Evolutionary conservation across 768 basidiomycete species (phyloP).

Genomic region (Pleurotus citrinopileatus): DNA sequence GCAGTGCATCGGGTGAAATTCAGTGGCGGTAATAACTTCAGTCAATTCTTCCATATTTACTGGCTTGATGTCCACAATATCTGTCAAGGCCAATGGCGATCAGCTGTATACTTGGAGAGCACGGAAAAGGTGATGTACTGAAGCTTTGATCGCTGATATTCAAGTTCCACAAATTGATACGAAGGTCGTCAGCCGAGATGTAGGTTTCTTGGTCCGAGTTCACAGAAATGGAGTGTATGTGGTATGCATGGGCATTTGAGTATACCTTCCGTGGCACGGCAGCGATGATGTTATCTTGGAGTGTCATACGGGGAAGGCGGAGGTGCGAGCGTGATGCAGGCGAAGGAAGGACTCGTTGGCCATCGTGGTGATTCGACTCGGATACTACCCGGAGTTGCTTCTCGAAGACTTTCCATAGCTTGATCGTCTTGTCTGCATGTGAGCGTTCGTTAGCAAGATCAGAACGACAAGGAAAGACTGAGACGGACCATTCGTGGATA

Average conservation of each 20-base stretch:
- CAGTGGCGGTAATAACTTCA: constrained; percentile 99
- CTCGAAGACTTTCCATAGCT: constrained; percentile 99
- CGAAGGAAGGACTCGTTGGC: constrained; percentile 65
- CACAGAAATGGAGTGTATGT: constrained; percentile 99
- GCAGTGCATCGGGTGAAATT: constrained; percentile 97
- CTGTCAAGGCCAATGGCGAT: constrained; percentile 38
- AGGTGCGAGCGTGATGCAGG: constrained; percentile 60
- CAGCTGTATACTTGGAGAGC: background rate
- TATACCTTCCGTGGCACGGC: constrained; percentile 99
- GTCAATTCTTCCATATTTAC: constrained; percentile 99
- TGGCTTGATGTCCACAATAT: constrained; percentile 99
- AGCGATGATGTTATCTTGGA: constrained; percentile 97
- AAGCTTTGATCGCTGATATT: constrained; percentile 99
- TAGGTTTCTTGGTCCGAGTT: constrained; percentile 99
- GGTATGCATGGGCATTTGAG: constrained; percentile 98
- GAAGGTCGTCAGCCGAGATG: constrained; percentile 97
- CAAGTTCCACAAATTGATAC: constrained; percentile 98
- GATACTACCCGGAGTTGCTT: constrained; percentile 94
- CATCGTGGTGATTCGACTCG: constrained; percentile 92
- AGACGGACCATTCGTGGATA: constrained; percentile 90
- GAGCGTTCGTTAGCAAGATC: background rate
- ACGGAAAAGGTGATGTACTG: constrained; percentile 73
- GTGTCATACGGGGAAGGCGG: constrained; percentile 85
- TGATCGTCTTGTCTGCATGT: constrained; percentile 93
- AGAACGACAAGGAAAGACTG: constrained; percentile 3